Base-by-base conservation (phyloP, 441 rosid species). In the Gossypium trilobum region DNA sequence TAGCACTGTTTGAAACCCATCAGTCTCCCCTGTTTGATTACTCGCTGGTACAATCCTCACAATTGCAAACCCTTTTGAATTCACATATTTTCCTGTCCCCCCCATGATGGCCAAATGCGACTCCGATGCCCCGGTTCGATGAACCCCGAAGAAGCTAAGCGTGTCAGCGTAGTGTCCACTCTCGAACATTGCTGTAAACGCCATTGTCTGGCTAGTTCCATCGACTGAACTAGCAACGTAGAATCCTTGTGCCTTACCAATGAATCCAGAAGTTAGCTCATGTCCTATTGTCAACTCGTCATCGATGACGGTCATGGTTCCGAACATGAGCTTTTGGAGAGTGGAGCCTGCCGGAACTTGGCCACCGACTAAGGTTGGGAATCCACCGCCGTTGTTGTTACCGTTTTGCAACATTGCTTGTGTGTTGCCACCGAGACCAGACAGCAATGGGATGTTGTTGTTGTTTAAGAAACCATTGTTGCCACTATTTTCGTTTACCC, bases 41-140 rank as follows among this genome's bases (percentile, higher is more conserved):
- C 81, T 61, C 2, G 78, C 89, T 0, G 88, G 70, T 68, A 88
- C 79, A 19, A 90, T 81, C 78, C 85, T 86, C 65, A 88, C 72
- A 31, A 85, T 77, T 2, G 93, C 89, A 31, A 75, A 85, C 0
- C 91, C 96, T 67, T 79, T 83, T 0, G 93, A 90, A 74, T 88
- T 88, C 65, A 84, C 88, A 71, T 79, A 84, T 59, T 86, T 86
- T 16, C 96, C 96, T 0, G 96, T 90, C 27, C 96, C 96, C 20
- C 96, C 93, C 87, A 87, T 88, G 58, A 90, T 74, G 0, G 90
- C 84, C 57, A 90, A 73, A 75, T 84, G 91, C 1, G 96, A 88
- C 73, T 87, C 85, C 0, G 96, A 86, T 56, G 71, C 87, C 5
- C 80, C 90, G 0, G 86, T 87, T 62, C 80, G 80, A 22, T 83